These are phyloP conservation scores for Tricholoma furcatifolium DNA, from an alignment of 768 basidiomycete genomes.

Conservation along the genomic window DNA sequence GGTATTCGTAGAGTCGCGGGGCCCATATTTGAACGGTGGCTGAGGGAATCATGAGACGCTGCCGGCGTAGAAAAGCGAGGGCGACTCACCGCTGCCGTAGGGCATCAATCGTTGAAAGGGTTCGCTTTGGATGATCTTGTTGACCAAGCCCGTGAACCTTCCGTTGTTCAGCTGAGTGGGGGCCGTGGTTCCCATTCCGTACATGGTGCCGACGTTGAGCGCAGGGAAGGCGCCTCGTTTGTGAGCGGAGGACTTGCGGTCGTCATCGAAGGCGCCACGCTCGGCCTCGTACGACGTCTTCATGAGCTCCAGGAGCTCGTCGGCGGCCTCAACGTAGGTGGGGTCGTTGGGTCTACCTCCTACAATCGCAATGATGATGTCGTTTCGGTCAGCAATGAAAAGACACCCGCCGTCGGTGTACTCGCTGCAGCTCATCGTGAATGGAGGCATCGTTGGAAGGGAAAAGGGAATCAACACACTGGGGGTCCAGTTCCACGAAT, in stretches of 20 bases:
- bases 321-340: no score
- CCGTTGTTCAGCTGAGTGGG: neutral
- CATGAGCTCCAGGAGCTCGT: no score
- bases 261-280: no score
- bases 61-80: neutral
- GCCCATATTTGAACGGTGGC: neutral
- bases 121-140: neutral
- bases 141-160: neutral
- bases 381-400: no score
- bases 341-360: no score
- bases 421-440: no score
- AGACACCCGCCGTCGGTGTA: no score
- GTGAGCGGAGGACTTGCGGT: no score
- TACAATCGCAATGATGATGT: no score
- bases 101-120: neutral
- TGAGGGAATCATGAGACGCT: neutral
- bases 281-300: no score
- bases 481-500: neutral
- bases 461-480: neutral
- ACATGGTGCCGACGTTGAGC: no score
- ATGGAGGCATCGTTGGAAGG: neutral
- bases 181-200: neutral
- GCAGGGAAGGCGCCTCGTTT: no score
- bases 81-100: neutral
- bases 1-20: neutral